Evolutionary conservation across 31 red algal species (phyloP).

Genomic region (Endocladia muricata): DNA sequence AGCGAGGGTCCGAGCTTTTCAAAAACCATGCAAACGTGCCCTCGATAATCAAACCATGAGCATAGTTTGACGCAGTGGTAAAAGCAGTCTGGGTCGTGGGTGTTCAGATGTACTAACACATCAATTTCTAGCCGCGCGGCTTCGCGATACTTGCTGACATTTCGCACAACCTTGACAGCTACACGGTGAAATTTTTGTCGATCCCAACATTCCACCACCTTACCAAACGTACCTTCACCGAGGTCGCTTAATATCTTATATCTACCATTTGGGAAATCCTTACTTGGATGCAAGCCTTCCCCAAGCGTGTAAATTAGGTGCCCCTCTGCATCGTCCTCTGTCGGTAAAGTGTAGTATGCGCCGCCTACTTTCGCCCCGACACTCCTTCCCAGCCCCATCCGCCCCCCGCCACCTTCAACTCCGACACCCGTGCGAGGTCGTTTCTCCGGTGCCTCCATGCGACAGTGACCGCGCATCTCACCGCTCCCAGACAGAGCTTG

Average conservation of each 20-base stretch:
- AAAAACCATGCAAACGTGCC: constrained; percentile 97
- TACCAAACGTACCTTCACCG: constrained; percentile 92
- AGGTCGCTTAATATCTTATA: constrained; percentile 82
- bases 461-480: no score
- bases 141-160: constrained; percentile 74
- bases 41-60: constrained; percentile 84
- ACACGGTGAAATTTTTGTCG: constrained; percentile 44
- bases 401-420: no score
- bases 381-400: no score
- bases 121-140: constrained; percentile 82
- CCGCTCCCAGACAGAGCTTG: no score
- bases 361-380: background rate
- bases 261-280: constrained; percentile 72
- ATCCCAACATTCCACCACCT: constrained; percentile 89
- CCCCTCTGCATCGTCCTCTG: constrained; percentile 71
- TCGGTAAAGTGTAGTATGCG: background rate
- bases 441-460: no score
- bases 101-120: constrained; percentile 62
- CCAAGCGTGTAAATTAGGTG: constrained; percentile 81
- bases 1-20: constrained; percentile 86
- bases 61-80: constrained; percentile 83
- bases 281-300: constrained; percentile 54
- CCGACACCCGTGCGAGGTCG: no score
- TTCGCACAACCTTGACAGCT: constrained; percentile 85
- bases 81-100: constrained; percentile 35